Evolutionary conservation across 148 eudicot species (phyloP).

Genomic region (Mesembryanthemum crystallinum): DNA sequence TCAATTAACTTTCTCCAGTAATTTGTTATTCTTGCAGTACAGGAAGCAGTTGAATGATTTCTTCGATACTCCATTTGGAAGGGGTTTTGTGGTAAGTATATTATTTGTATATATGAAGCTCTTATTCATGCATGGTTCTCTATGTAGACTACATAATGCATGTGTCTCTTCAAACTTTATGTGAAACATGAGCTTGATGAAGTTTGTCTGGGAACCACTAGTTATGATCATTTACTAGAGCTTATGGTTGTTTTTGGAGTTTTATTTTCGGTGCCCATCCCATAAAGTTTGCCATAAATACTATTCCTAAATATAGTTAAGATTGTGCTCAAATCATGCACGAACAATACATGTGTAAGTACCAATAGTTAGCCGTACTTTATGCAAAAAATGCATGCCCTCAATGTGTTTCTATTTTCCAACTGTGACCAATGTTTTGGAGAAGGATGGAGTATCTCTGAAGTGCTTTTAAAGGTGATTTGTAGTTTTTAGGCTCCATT

Average conservation of each 20-base stretch:
- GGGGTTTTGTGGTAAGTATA: slow-evolving; percentile 57
- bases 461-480: no score
- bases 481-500: no score
- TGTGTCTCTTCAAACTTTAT: not conserved
- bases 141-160: not conserved
- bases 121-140: slow-evolving; percentile 9
- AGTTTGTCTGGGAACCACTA: not conserved
- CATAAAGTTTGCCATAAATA: no score
- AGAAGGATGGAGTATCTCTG: no score
- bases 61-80: slow-evolving; percentile 70
- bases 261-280: no score
- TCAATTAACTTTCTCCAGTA: slow-evolving; percentile 7
- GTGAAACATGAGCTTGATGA: not conserved
- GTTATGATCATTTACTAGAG: not conserved
- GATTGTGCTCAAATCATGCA: no score
- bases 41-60: slow-evolving; percentile 69
- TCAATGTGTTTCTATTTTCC: no score
- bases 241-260: not conserved
- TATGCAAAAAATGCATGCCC: no score
- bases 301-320: no score
- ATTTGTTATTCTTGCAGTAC: slow-evolving; percentile 63
- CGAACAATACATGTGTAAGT: no score
- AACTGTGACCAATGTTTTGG: no score
- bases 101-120: not conserved
- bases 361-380: no score